These are phyloP conservation scores for Neonectria punicea DNA, from an alignment of 2,329 filamentous ascomycete genomes.

Conservation along the genomic window DNA sequence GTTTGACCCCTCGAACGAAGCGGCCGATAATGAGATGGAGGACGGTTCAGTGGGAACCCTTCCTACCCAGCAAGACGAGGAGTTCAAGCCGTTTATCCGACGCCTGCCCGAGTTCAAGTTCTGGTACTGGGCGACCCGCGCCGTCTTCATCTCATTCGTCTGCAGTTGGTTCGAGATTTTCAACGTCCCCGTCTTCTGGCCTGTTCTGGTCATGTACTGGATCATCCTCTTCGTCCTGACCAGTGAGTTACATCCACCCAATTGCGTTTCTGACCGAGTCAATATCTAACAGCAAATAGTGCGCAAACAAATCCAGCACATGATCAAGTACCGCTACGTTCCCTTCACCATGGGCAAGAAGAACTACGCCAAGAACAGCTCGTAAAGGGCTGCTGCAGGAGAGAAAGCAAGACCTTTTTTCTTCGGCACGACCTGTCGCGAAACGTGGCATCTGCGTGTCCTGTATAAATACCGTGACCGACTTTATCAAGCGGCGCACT, in stretches of 20 bases:
- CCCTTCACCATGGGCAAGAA: conserved; percentile 93
- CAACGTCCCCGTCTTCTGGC: conserved; percentile 99
- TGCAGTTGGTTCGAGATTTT: conserved; percentile 96
- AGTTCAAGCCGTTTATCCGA: conserved; percentile 97
- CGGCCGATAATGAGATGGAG: conserved; percentile 93
- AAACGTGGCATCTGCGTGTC: conserved; percentile 32
- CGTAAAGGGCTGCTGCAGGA: conserved; percentile 40
- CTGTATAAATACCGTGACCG: conserved; percentile 40
- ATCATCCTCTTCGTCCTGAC: conserved; percentile 95
- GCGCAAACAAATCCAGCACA: conserved; percentile 99
- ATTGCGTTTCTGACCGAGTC: neutral
- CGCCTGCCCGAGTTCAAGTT: conserved; percentile 99
- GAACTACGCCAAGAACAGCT: conserved; percentile 75
- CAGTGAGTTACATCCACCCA: conserved; percentile 69
- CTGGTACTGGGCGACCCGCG: conserved; percentile 95
- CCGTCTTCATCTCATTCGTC: conserved; percentile 81
- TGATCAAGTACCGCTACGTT: conserved; percentile 99
- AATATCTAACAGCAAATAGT: conserved; percentile 62
- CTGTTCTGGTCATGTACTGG: conserved; percentile 98
- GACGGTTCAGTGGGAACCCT: conserved; percentile 85
- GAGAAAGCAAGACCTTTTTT: conserved; percentile 24
- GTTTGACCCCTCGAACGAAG: conserved; percentile 96
- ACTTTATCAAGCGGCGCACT: conserved; percentile 40
- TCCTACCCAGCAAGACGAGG: conserved; percentile 95
- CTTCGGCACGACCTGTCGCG: conserved; percentile 33